phyloP scores from a whole-genome alignment of 805 yeast species.

The Ogataea wickerhamii region DNA sequence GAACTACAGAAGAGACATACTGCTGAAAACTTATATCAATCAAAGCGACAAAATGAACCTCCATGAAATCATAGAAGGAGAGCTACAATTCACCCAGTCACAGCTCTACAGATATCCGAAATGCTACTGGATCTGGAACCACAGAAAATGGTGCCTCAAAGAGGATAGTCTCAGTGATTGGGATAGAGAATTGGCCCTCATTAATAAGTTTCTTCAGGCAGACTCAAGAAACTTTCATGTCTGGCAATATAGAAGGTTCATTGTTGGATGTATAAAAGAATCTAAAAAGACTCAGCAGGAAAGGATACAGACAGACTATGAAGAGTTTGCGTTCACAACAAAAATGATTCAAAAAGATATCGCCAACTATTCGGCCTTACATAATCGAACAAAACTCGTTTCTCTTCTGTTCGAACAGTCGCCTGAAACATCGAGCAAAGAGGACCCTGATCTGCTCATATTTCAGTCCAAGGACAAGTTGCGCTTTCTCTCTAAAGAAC shows the following conservation, averaged over 20 bases:
- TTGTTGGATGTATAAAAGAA: constrained; percentile 40
- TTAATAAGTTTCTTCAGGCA: constrained; percentile 58
- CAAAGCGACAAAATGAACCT: constrained; percentile 11
- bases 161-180: constrained; percentile 51
- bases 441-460: constrained; percentile 15
- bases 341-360: constrained; percentile 75
- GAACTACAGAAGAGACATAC: constrained; percentile 82
- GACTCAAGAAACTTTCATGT: constrained; percentile 92
- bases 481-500: constrained; percentile 49
- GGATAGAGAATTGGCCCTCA: constrained; percentile 67
- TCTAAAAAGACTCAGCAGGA: constrained; percentile 9
- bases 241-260: constrained; percentile 87
- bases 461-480: constrained; percentile 16
- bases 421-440: constrained; percentile 12
- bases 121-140: constrained; percentile 97
- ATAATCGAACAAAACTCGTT: constrained; percentile 72
- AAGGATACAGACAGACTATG: constrained; percentile 26
- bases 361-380: constrained; percentile 96
- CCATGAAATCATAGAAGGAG: constrained; percentile 43
- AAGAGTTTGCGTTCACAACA: constrained; percentile 77
- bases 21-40: constrained; percentile 32
- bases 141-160: constrained; percentile 77
- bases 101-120: constrained; percentile 71
- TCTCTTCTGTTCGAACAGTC: constrained; percentile 42
- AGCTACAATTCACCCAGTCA: constrained; percentile 55